Evolutionary conservation across 257 asterid genomes (phyloP).

Genomic region (Euphrasia confusa): DNA sequence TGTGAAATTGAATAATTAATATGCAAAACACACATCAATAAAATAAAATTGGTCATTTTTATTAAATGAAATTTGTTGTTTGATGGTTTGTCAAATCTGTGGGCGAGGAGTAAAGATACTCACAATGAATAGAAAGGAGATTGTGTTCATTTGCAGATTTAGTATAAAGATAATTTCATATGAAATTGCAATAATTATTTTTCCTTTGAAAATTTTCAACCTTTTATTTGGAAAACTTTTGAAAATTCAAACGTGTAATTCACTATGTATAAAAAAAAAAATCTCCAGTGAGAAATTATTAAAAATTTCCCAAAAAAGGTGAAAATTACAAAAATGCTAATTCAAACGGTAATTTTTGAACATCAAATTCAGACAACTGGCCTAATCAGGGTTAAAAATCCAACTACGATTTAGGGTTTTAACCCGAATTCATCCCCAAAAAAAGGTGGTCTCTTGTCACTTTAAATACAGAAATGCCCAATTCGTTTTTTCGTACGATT

Average conservation of each 20-base stretch:
- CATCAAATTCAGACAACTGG: conserved; percentile 19
- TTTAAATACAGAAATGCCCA: conserved; percentile 24
- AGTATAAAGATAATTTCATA: too few relatives aligned
- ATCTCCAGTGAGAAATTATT: not conserved
- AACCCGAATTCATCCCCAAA: conserved; percentile 18
- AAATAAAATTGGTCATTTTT: too few relatives aligned
- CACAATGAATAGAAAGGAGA: too few relatives aligned
- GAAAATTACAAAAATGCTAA: not conserved
- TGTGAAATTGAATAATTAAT: too few relatives aligned
- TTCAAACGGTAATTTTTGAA: conserved; percentile 11
- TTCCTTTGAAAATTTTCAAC: too few relatives aligned
- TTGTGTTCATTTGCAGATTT: too few relatives aligned
- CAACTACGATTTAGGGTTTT: conserved; percentile 39
- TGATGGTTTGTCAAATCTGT: too few relatives aligned
- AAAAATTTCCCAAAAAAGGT: not conserved
- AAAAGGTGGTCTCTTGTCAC: conserved; percentile 27
- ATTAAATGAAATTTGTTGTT: too few relatives aligned
- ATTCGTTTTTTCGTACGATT: conserved; percentile 14
- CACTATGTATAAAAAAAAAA: too few relatives aligned
- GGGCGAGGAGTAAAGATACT: too few relatives aligned
- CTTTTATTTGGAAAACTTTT: not conserved
- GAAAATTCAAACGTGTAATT: not conserved
- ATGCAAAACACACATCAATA: too few relatives aligned
- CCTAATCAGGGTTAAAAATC: conserved; percentile 26
- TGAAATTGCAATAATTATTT: too few relatives aligned